These are phyloP conservation scores for Pyrus betulifolia DNA, from an alignment of 306 rosid species.

Conservation along the genomic window DNA sequence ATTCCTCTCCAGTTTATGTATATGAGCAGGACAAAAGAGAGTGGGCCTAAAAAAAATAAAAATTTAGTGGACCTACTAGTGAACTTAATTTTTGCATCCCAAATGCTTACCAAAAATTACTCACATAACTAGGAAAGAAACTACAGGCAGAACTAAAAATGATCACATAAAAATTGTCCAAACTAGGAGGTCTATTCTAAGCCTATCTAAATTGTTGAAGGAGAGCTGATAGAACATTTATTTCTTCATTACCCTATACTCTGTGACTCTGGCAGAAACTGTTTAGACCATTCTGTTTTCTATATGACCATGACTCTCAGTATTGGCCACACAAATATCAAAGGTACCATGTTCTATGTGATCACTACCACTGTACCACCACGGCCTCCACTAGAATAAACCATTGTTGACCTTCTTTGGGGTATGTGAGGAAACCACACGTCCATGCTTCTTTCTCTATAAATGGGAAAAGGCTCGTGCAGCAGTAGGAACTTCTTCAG, in stretches of 20 bases:
- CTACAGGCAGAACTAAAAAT: not conserved
- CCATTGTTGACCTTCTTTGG: not conserved
- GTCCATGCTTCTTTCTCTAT: not conserved
- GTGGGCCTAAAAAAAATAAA: not conserved
- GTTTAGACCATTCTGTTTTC: not conserved
- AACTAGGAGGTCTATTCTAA: not conserved
- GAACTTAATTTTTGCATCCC: not conserved
- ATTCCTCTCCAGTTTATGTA: not conserved
- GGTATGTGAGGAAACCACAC: not conserved
- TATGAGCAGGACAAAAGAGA: not conserved
- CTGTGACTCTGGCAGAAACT: not conserved
- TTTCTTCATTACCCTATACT: not conserved
- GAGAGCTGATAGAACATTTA: not conserved
- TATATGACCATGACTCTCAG: not conserved
- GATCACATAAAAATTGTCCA: not conserved
- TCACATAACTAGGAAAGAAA: not conserved
- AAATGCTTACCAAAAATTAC: not conserved
- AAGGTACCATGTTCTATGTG: not conserved
- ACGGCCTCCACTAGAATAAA: not conserved
- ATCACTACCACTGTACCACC: not conserved
- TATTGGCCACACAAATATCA: not conserved
- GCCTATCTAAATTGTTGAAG: not conserved
- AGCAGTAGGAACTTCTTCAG: not conserved
- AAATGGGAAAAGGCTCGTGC: not conserved
- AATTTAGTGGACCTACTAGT: not conserved